phyloP scores from a whole-genome alignment of 2,329 filamentous ascomycete species.

The Cadophora luteo-olivacea region DNA sequence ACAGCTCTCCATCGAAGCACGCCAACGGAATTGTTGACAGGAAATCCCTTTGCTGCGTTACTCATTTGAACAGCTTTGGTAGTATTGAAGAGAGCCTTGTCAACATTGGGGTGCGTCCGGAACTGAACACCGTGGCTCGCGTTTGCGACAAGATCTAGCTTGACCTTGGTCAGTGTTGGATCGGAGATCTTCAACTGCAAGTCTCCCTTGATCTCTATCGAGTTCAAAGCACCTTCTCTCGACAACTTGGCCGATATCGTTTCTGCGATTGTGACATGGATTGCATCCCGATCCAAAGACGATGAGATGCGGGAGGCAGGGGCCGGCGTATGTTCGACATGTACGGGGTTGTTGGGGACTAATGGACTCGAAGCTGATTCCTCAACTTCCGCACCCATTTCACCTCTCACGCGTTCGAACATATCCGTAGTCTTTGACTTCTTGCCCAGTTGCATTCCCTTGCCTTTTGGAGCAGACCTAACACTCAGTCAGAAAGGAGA shows the following conservation, averaged over 20 bases:
- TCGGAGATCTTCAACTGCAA: constrained; percentile 91
- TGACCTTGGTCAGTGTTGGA: constrained; percentile 87
- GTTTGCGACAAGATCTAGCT: constrained; percentile 78
- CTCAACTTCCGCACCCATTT: constrained; percentile 86
- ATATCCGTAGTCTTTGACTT: constrained; percentile 98
- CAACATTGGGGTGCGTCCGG: constrained; percentile 95
- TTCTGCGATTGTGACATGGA: constrained; percentile 89
- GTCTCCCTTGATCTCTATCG: constrained; percentile 89
- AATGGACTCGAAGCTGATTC: constrained; percentile 68
- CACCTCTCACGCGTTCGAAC: constrained; percentile 92
- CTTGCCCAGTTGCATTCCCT: constrained; percentile 99
- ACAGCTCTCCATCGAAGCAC: constrained; percentile 92
- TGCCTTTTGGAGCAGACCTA: constrained; percentile 78
- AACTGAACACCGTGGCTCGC: constrained; percentile 87
- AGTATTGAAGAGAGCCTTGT: constrained; percentile 84
- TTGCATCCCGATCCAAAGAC: constrained; percentile 78
- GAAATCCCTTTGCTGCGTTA: constrained; percentile 87
- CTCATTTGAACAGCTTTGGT: constrained; percentile 88
- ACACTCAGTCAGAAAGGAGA: constrained; percentile 40
- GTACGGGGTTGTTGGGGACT: constrained; percentile 58
- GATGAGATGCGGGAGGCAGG: constrained; percentile 65
- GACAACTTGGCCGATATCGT: constrained; percentile 89
- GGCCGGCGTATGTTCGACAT: constrained; percentile 56
- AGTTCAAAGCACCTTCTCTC: constrained; percentile 85
- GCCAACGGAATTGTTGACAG: constrained; percentile 90